These are phyloP conservation scores for Aureobasidium subglaciale DNA, from an alignment of 2,329 filamentous ascomycete species.

Conservation along the genomic window DNA sequence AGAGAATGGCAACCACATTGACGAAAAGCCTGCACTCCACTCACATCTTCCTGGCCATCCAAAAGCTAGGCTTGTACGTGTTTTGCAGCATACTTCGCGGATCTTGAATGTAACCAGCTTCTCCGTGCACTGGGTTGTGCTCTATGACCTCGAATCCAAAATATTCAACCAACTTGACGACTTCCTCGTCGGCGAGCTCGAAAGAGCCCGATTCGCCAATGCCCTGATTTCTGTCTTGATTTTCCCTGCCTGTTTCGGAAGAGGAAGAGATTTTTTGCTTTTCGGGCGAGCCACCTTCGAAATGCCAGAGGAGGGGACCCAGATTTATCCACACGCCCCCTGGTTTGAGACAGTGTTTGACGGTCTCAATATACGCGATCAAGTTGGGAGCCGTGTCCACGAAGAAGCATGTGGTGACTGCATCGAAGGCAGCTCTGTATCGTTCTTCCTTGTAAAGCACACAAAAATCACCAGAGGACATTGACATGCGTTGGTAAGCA, in stretches of 20 bases:
- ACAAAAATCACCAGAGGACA: slow-evolving; percentile 90
- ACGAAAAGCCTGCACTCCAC: background rate
- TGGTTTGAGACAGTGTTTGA: slow-evolving; percentile 66
- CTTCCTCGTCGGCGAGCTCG: slow-evolving; percentile 84
- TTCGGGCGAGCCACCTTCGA: slow-evolving; percentile 61
- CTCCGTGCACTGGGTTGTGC: slow-evolving; percentile 45
- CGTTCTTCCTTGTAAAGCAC: slow-evolving; percentile 67
- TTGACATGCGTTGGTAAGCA: slow-evolving; percentile 67
- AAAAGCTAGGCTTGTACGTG: slow-evolving; percentile 71
- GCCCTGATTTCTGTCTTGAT: slow-evolving; percentile 38
- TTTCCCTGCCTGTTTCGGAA: slow-evolving; percentile 40
- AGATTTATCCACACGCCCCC: slow-evolving; percentile 84
- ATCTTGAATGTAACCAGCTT: slow-evolving; percentile 79
- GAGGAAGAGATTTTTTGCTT: background rate
- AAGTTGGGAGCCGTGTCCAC: slow-evolving; percentile 94
- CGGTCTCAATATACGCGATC: slow-evolving; percentile 80
- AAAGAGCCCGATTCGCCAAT: slow-evolving; percentile 87
- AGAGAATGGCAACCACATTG: background rate
- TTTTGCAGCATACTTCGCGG: slow-evolving; percentile 77
- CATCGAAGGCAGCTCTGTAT: slow-evolving; percentile 62
- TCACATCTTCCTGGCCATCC: slow-evolving; percentile 68
- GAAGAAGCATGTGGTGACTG: slow-evolving; percentile 87
- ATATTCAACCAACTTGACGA: slow-evolving; percentile 63
- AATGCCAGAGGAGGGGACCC: slow-evolving; percentile 92
- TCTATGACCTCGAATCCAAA: slow-evolving; percentile 64